These are phyloP conservation scores for Sporothrix globosa DNA, from an alignment of 2,329 filamentous ascomycete genomes.

Conservation along the genomic window DNA sequence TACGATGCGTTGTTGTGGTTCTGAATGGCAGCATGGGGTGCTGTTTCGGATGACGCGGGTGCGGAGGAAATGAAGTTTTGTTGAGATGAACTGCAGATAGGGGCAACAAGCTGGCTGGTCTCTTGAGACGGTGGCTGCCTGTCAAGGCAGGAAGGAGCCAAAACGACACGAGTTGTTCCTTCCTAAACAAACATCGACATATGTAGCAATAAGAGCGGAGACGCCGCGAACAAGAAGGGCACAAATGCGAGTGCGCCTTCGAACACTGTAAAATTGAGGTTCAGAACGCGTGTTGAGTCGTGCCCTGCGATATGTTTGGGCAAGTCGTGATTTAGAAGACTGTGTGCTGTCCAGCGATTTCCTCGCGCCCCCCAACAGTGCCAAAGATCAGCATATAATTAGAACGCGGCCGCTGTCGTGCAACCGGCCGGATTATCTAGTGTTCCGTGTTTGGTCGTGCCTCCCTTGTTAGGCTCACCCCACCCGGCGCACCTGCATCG, in stretches of 20 bases:
- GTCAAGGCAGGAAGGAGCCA: conserved; percentile 14
- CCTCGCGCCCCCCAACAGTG: background rate
- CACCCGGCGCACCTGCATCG: background rate
- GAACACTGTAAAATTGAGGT: background rate
- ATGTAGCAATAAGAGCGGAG: background rate
- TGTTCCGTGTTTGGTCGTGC: background rate
- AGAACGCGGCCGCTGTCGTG: background rate
- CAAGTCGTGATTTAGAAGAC: conserved; percentile 11
- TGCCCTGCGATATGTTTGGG: background rate
- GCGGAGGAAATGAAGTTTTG: background rate
- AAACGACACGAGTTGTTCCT: background rate
- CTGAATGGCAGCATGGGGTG: background rate
- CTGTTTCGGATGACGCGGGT: background rate
- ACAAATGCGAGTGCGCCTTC: background rate
- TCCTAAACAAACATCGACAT: conserved; percentile 14
- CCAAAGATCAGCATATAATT: background rate
- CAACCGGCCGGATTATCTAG: conserved; percentile 19
- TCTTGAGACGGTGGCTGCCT: background rate
- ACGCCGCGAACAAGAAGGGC: background rate
- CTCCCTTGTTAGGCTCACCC: conserved; percentile 10
- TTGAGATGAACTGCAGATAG: background rate
- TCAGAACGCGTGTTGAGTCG: conserved; percentile 11
- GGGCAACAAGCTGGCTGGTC: background rate
- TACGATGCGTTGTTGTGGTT: background rate
- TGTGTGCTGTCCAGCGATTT: conserved; percentile 10